These are phyloP conservation scores for Saitozyma podzolica DNA, from an alignment of 768 basidiomycete species.

Conservation along the genomic window DNA sequence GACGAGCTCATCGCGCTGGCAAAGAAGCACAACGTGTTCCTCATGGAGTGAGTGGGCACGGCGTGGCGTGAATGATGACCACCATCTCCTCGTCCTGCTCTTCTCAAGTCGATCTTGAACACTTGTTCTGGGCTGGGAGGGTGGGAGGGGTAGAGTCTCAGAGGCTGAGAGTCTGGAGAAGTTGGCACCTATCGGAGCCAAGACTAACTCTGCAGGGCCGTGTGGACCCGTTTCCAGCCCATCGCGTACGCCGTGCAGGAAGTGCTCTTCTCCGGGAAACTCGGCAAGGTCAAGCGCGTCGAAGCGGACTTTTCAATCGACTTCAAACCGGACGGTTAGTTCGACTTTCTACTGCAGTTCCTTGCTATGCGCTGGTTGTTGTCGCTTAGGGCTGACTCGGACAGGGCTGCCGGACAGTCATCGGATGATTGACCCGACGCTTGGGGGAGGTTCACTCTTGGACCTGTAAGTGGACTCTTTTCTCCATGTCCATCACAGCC, in stretches of 20 bases:
- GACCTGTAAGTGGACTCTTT: conserved; percentile 64
- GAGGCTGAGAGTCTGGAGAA: too few species aligned
- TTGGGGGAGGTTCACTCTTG: conserved; percentile 80
- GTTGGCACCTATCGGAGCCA: too few species aligned
- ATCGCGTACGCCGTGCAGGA: conserved; percentile 47
- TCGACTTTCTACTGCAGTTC: too few species aligned
- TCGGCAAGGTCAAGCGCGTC: conserved; percentile 48
- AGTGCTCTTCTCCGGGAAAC: conserved; percentile 40
- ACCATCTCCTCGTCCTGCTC: too few species aligned
- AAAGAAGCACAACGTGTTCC: conserved; percentile 74
- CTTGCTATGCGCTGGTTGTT: too few species aligned
- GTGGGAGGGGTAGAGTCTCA: too few species aligned
- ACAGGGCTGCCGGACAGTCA: conserved; percentile 63
- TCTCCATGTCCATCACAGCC: too few species aligned
- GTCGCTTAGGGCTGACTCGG: not conserved
- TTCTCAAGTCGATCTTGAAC: too few species aligned
- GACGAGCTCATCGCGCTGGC: conserved; percentile 73
- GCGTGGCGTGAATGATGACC: too few species aligned
- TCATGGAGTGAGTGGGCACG: conserved; percentile 78
- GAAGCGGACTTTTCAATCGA: conserved; percentile 73
- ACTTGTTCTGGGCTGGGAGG: too few species aligned
- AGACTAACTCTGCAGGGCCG: conserved; percentile 26
- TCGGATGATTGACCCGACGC: conserved; percentile 73
- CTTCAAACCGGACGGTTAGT: conserved; percentile 66
- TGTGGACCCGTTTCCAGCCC: conserved; percentile 47